phyloP scores from a whole-genome alignment of 305 asterid genomes.

The Caryopteris hybrid region DNA sequence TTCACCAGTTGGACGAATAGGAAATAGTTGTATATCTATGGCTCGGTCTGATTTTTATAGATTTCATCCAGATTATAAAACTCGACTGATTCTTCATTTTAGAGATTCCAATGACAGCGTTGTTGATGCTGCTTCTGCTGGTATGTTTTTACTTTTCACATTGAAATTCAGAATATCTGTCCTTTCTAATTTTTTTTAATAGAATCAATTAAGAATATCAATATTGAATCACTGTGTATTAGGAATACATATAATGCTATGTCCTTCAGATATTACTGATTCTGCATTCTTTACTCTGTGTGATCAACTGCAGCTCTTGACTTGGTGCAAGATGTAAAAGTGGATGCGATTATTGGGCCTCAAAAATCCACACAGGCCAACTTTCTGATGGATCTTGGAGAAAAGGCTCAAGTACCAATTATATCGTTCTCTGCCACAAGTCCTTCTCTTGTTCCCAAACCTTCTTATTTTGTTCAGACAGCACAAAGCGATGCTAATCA shows the following conservation, averaged over 20 bases:
- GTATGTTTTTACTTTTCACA: background rate
- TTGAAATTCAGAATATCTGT: background rate
- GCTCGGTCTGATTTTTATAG: slow-evolving; percentile 26
- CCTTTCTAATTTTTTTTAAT: too few species aligned
- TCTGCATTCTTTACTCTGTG: background rate
- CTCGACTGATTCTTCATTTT: slow-evolving; percentile 21
- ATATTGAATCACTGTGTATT: too few species aligned
- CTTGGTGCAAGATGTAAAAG: slow-evolving; percentile 18
- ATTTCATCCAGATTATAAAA: slow-evolving; percentile 12
- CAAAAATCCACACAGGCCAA: slow-evolving; percentile 19
- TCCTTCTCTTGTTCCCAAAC: slow-evolving; percentile 27
- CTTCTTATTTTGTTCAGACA: slow-evolving; percentile 31
- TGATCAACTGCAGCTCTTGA: slow-evolving; percentile 17
- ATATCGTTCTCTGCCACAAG: slow-evolving; percentile 38
- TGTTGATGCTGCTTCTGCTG: slow-evolving; percentile 27
- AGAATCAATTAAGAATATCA: too few species aligned
- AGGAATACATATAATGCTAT: too few species aligned
- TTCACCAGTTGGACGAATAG: slow-evolving; percentile 24
- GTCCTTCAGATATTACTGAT: background rate
- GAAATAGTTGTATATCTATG: slow-evolving; percentile 12
- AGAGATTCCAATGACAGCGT: slow-evolving; percentile 25
- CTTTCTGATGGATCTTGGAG: slow-evolving; percentile 29
- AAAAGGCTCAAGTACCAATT: slow-evolving; percentile 26
- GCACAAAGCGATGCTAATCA: slow-evolving; percentile 36
- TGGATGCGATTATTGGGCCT: slow-evolving; percentile 33